Evolutionary conservation across 345 rosid species (phyloP).

Genomic region (Citrus cavaleriei): DNA sequence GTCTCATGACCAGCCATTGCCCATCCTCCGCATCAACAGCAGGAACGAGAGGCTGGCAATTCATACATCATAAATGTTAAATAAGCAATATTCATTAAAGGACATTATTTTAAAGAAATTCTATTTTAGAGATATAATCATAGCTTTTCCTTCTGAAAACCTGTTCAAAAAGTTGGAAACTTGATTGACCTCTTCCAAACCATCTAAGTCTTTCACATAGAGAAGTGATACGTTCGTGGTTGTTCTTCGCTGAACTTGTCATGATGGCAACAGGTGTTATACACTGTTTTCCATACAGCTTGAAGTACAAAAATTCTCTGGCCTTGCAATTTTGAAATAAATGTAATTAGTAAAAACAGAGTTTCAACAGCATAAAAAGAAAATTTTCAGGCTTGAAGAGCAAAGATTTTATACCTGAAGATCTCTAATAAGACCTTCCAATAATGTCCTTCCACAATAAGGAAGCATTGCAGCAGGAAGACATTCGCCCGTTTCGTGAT

Average conservation of each 20-base stretch:
- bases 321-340: slow-evolving; percentile 45
- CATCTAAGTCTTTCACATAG: slow-evolving; percentile 71
- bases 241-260: slow-evolving; percentile 95
- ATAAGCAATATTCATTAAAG: not conserved
- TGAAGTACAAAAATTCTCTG: slow-evolving; percentile 87
- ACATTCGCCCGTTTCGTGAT: slow-evolving; percentile 80
- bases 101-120: not conserved
- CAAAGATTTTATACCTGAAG: slow-evolving; percentile 63
- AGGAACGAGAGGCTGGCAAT: slow-evolving; percentile 83
- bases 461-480: slow-evolving; percentile 98
- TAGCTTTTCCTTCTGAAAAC: slow-evolving; percentile 29
- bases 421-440: slow-evolving; percentile 94
- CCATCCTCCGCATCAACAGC: slow-evolving; percentile 81
- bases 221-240: slow-evolving; percentile 69
- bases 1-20: slow-evolving; percentile 71
- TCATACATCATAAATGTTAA: slow-evolving; percentile 13
- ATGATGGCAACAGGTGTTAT: slow-evolving; percentile 90
- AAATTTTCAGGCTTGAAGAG: slow-evolving; percentile 4
- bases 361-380: slow-evolving; percentile 9
- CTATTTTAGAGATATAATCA: not conserved
- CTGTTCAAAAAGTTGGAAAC: slow-evolving; percentile 91
- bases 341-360: not conserved
- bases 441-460: slow-evolving; percentile 82
- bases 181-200: slow-evolving; percentile 92
- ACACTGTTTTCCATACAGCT: slow-evolving; percentile 76